Evolutionary conservation across 768 basidiomycete genomes (phyloP).

Genomic region (Strobilomyces dryophilus): DNA sequence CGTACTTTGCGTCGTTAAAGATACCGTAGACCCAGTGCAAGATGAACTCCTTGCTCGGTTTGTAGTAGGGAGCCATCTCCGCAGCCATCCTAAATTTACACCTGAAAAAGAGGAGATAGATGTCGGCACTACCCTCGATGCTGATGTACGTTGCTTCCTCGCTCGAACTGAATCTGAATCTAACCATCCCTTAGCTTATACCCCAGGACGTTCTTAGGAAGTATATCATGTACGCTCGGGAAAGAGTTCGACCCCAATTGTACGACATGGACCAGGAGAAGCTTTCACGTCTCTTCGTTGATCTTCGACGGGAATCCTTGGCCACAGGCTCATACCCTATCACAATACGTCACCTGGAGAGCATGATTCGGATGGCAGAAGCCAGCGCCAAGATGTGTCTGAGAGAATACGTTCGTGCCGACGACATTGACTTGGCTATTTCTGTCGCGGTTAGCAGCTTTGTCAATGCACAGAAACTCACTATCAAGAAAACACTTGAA

Average conservation of each 20-base stretch:
- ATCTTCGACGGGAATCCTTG: slow-evolving; percentile 91
- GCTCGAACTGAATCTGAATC: background rate
- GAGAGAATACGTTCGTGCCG: slow-evolving; percentile 90
- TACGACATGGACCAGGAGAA: slow-evolving; percentile 97
- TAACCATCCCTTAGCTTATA: slow-evolving; percentile 63
- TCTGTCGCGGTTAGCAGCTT: slow-evolving; percentile 94
- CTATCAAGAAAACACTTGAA: slow-evolving; percentile 96
- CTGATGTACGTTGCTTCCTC: slow-evolving; percentile 62
- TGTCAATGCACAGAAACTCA: slow-evolving; percentile 95
- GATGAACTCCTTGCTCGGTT: slow-evolving; percentile 96
- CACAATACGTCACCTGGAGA: slow-evolving; percentile 95
- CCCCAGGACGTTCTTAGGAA: slow-evolving; percentile 95
- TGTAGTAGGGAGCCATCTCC: slow-evolving; percentile 94
- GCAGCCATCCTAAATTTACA: slow-evolving; percentile 93
- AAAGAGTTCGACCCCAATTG: slow-evolving; percentile 88
- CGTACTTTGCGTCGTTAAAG: slow-evolving; percentile 96
- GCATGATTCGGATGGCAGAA: slow-evolving; percentile 99
- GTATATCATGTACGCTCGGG: slow-evolving; percentile 98
- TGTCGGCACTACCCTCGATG: slow-evolving; percentile 84
- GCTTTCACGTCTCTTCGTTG: slow-evolving; percentile 87
- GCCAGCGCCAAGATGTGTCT: slow-evolving; percentile 98
- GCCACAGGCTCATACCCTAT: slow-evolving; percentile 99
- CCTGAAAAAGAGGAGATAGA: slow-evolving; percentile 86
- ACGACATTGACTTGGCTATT: slow-evolving; percentile 97
- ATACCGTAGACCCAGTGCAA: slow-evolving; percentile 93